Evolutionary conservation across 106 monocot species (phyloP).

Genomic region (Allium cepa): DNA sequence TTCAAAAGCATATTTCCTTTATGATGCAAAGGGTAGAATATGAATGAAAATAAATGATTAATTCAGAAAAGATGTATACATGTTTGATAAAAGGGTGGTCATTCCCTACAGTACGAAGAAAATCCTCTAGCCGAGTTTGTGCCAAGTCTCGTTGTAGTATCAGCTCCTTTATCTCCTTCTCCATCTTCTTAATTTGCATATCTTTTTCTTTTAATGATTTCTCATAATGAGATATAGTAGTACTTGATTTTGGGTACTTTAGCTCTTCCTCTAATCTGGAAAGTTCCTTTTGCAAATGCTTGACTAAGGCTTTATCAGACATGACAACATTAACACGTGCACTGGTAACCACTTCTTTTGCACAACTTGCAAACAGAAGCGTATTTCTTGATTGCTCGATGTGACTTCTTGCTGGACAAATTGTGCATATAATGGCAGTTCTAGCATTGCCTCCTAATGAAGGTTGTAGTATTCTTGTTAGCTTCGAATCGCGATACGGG

Average conservation of each 20-base stretch:
- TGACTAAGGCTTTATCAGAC: constrained; percentile 96
- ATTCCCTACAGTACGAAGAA: constrained; percentile 41
- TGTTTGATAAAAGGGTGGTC: constrained; percentile 14
- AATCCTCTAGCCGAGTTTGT: constrained; percentile 60
- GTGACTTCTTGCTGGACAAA: constrained; percentile 86
- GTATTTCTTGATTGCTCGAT: constrained; percentile 93
- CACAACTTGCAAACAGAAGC: constrained; percentile 94
- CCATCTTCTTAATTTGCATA: constrained; percentile 82
- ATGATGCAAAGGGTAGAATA: no score
- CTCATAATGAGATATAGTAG: constrained; percentile 27
- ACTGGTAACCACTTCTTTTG: constrained; percentile 88
- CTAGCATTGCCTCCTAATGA: constrained; percentile 92
- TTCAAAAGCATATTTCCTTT: no score
- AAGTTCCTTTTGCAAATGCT: constrained; percentile 88
- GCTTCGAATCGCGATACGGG: constrained; percentile 94
- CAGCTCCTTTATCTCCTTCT: constrained; percentile 80
- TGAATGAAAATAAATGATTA: no score
- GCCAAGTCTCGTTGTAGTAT: constrained; percentile 68
- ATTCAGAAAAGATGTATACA: no score
- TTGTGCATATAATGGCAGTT: constrained; percentile 96
- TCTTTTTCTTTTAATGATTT: constrained; percentile 69
- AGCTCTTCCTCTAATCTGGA: constrained; percentile 85
- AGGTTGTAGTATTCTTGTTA: constrained; percentile 92
- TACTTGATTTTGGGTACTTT: constrained; percentile 35
- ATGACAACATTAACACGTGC: constrained; percentile 96